A percentile compares a stretch with the other conserved stretches of the same genome.
Evolutionary conservation across 208 protist species (phyloP).

Genomic region (Trichomonas gallinae): DNA sequence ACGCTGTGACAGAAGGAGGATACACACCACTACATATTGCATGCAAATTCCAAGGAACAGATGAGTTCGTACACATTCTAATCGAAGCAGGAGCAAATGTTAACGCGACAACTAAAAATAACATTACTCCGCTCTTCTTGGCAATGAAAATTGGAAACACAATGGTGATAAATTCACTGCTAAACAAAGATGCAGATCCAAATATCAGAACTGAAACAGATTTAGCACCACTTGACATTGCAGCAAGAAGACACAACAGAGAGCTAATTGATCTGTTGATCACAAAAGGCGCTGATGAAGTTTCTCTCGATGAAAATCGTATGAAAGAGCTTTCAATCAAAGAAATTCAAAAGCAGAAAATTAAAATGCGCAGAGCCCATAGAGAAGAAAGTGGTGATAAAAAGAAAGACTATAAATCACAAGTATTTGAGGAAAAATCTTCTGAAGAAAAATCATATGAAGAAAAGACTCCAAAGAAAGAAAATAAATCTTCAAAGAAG

Average conservation of each 20-base stretch:
- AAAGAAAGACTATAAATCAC: neutral
- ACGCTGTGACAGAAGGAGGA: neutral
- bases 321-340: neutral
- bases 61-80: neutral
- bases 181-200: neutral
- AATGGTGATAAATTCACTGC: neutral
- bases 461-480: neutral
- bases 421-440: neutral
- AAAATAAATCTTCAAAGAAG: neutral
- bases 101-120: neutral
- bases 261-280: neutral
- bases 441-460: neutral
- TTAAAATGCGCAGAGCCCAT: neutral
- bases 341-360: neutral
- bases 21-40: neutral
- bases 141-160: neutral
- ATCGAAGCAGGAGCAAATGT: neutral
- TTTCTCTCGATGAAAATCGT: neutral
- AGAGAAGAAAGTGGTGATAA: neutral
- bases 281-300: neutral
- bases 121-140: neutral
- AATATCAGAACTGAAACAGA: neutral
- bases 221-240: neutral
- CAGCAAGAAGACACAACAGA: neutral
- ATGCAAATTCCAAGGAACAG: neutral